Base-by-base conservation (phyloP, 805 yeast genomes). In the Jamesozyma gamospora region DNA sequence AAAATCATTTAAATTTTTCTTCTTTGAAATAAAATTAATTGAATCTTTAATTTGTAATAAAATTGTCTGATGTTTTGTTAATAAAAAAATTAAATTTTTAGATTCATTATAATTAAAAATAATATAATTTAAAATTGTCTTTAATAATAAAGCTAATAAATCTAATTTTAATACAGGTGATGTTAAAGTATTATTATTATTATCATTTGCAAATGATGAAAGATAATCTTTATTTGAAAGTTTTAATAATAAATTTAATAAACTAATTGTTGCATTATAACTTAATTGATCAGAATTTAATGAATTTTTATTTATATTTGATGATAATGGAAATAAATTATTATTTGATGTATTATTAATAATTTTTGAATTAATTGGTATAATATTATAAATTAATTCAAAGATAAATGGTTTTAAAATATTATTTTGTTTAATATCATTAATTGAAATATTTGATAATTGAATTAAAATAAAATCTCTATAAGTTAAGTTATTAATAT, bases 391-490 rank as follows among this genome's bases (percentile, higher is more conserved):
- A 8, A 81, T 55, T 37, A 74, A 65, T 50, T 82, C 82, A 36
- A 74, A 70, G 28, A 76, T 58, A 11, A 77, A 70, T 1, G 77
- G 70, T 15, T 54, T 51, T 13, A 56, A 52, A 21, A 52, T 50
- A 8, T 35, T 14, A 36, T 58, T 58, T n/a, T 38, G 45, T 4
- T 74, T 58, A 12, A 69, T 51, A 44, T 68, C 67, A 21, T 58
- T 40, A 15, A 55, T 46, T 5, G 77, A 48, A 28, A 72, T 49
- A 18, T 62, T 61, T 34, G 77, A 69, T 5, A 75, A 53, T 35
- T 78, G 82, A 5, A 70, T 63, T 0, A 80, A 65, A 7, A 77
- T 40, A 41, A 79, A 79, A 56, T 82, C 94, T 44, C 90, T 60
- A 40, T 75, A 71, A 1, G 85, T 76, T 9, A 68, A 50, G 16